Evolutionary conservation across 768 basidiomycete genomes (phyloP), one percentile per base, ranked within the genome.

Genomic region (Termitomyces sp.): DNA sequence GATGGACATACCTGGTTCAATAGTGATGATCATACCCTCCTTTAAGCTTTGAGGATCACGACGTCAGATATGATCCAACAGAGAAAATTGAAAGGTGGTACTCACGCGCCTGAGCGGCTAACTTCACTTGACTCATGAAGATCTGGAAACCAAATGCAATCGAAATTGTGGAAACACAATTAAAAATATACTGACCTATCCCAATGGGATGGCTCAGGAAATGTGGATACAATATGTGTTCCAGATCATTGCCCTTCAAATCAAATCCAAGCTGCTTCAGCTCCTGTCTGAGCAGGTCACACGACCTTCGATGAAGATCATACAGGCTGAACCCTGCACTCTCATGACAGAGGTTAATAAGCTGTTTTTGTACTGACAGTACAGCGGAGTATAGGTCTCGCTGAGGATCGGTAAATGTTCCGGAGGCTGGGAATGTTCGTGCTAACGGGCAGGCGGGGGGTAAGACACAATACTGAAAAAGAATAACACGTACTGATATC

Each of bases 171-270:
- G 22, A 40, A 44, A 22, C 45, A 45, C 16, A 52, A 41, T 32
- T 30, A 33, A 36, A 41, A 48, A 54, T 16, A 57, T 5, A 71
- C 83, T 51, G 49, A 88, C 90, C 90, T 51, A 97, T 86, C 6
- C 97, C 97, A 38, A 98, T 87, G 7, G 91, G 90, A 74, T 99
- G 97, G 28, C 90, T 85, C 48, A 99, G 70, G 61, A 86, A 93
- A 75, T 99, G 97, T 1, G 97, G 97, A 67, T 98, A 99, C 64
- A 99, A 70, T 32, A 87, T 72, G 61, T 90, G 82, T 46, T 95
- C 78, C 55, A 90, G 76, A 26, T 86, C 85, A 1, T 75, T 74
- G 11, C 77, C 75, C 0, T 73, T 73, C 36, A 92, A 72, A 44
- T 79, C 76, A 66, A 93, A 87, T 1, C 91, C 90, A 43, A 94